These are phyloP conservation scores for Fraxinus quadrangulata DNA, from an alignment of 257 asterid species.

Conservation along the genomic window DNA sequence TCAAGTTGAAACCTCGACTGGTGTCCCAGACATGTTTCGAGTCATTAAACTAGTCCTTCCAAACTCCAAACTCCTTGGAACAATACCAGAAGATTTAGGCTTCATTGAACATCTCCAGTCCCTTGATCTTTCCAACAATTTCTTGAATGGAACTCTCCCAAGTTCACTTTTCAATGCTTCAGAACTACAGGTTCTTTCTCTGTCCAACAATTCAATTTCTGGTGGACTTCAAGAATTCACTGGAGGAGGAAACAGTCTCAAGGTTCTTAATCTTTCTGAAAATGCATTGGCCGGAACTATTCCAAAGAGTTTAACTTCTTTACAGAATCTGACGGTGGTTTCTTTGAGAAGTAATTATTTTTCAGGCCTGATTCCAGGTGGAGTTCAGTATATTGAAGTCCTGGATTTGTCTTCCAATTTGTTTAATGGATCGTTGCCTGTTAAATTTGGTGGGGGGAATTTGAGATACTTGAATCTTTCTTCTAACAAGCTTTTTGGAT, in stretches of 20 bases:
- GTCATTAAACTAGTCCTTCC: conserved; percentile 61
- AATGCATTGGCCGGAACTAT: conserved; percentile 61
- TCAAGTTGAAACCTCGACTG: conserved; percentile 26
- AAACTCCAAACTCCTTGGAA: conserved; percentile 53
- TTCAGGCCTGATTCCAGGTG: conserved; percentile 56
- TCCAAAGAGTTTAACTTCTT: conserved; percentile 42
- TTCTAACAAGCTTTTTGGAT: conserved; percentile 66
- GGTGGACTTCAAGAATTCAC: conserved; percentile 48
- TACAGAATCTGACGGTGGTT: conserved; percentile 48
- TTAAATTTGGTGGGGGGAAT: conserved; percentile 60
- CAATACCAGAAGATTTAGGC: conserved; percentile 65
- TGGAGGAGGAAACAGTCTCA: conserved; percentile 26
- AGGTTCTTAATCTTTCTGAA: conserved; percentile 55
- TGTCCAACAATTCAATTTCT: conserved; percentile 51
- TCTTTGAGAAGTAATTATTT: conserved; percentile 57
- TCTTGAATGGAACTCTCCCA: conserved; percentile 73
- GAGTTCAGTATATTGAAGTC: conserved; percentile 44
- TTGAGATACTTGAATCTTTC: conserved; percentile 76
- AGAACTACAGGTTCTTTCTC: conserved; percentile 49
- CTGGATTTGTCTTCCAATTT: conserved; percentile 70
- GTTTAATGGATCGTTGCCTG: conserved; percentile 69
- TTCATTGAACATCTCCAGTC: conserved; percentile 55
- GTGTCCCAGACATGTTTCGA: conserved; percentile 34
- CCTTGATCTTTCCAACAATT: conserved; percentile 74
- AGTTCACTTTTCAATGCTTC: conserved; percentile 63